Evolutionary conservation across 768 basidiomycete species (phyloP).

Genomic region (Kwoniella mangroviensis): DNA sequence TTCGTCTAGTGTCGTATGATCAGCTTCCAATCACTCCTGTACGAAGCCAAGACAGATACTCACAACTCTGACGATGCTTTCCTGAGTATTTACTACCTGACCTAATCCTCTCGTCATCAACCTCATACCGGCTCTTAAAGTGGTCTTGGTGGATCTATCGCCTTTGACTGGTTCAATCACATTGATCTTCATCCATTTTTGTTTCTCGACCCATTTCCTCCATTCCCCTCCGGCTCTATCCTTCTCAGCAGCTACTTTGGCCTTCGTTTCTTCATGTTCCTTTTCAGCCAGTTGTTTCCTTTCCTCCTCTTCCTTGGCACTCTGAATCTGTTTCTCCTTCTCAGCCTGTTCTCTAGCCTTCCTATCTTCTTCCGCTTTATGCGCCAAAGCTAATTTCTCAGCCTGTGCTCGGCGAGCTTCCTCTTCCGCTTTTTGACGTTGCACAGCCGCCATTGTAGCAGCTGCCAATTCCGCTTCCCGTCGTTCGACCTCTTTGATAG

Average conservation of each 20-base stretch:
- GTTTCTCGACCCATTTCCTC: conserved; percentile 48
- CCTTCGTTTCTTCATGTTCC: conserved; percentile 25
- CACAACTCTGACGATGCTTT: conserved; percentile 44
- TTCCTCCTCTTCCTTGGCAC: conserved; percentile 28
- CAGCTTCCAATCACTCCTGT: conserved; percentile 29
- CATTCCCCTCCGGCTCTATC: conserved; percentile 41
- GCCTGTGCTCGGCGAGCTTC: conserved; percentile 55
- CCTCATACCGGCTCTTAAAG: conserved; percentile 44
- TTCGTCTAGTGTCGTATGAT: conserved; percentile 41
- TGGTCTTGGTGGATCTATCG: conserved; percentile 55
- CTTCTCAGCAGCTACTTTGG: conserved; percentile 34
- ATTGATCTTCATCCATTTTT: conserved; percentile 46
- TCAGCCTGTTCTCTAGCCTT: conserved; percentile 60
- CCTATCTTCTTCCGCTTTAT: conserved; percentile 61
- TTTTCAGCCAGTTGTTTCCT: conserved; percentile 31
- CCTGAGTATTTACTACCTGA: conserved; percentile 52
- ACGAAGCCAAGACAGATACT: conserved; percentile 23
- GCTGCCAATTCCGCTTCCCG: conserved; percentile 30
- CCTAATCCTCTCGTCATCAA: conserved; percentile 52
- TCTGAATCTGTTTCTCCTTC: conserved; percentile 26
- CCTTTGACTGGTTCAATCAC: conserved; percentile 67
- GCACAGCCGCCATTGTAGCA: conserved; percentile 13
- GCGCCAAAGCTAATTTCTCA: conserved; percentile 44
- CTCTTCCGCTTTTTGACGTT: conserved; percentile 55
- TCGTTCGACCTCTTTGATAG: conserved; percentile 34